Base-by-base conservation (phyloP, 2,329 filamentous ascomycete species). In the Diaporthe sp. region DNA sequence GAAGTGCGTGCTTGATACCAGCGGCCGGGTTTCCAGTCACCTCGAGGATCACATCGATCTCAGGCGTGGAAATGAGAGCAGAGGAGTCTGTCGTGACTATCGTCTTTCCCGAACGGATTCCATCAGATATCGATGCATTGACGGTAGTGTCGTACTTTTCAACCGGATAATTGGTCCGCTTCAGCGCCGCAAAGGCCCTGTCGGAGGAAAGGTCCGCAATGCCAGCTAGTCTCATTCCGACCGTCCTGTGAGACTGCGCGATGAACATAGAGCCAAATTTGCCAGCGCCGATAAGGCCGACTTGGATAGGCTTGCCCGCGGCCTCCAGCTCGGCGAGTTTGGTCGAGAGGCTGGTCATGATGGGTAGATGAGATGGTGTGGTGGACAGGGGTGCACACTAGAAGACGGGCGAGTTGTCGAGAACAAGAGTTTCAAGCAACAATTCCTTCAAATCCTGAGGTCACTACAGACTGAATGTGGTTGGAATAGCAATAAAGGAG, bases 211-310 rank as follows among this genome's bases (percentile, higher is more conserved):
- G 81, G 74, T 87, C 86, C 51, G 85, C 85, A 53, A 87, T 87
- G 25, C 81, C 85, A 4, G 85, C 86, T 17, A 87, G 77, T 39
- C 84, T 82, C 74, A 87, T 82, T 17, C 86, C 86, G 17, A 82
- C 79, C 3, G 85, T 86, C 22, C 84, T 82, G 78, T 86, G 83
- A 2, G 83, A 84, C 80, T 87, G 86, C 8, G 86, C 86, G 70
- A 87, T 85, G 81, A 85, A 87, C 86, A 87, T 49, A 20, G 84
- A 86, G 2, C 85, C 86, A 72, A 87, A 87, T 76, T 87, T 87
- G 72, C 86, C 86, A 53, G 86, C 85, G 4, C 86, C 85, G 71
- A 87, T 87, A 74, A 87, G 82, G 61, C 85, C 86, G 49, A 87
- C 83, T 71, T 83, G 81, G 73, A 86, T 84, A 4, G 57, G 57